Percentiles rank a stretch among this genome's conserved stretches.
phyloP scores from a whole-genome alignment of 2,329 filamentous ascomycete species.

The Graphilbum fragrans region DNA sequence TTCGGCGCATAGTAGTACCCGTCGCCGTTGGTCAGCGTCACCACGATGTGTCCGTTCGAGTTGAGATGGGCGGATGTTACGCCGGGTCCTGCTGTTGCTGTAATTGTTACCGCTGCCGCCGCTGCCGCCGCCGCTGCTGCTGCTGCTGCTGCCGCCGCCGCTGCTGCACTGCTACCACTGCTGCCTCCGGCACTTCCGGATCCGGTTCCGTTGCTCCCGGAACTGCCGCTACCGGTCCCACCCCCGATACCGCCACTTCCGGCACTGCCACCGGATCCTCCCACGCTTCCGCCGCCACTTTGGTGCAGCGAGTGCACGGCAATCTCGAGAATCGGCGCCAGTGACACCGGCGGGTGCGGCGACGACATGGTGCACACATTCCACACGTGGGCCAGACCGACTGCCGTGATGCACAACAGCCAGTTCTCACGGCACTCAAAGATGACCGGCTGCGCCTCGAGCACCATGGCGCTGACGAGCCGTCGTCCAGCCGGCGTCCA shows the following conservation, averaged over 20 bases:
- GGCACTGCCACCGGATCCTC: too few species aligned
- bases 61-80: conserved; percentile 89
- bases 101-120: too few species aligned
- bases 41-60: conserved; percentile 69
- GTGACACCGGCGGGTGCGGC: conserved; percentile 78
- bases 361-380: conserved; percentile 73
- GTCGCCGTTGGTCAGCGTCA: conserved; percentile 91
- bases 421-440: conserved; percentile 82
- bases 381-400: conserved; percentile 88
- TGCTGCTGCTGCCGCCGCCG: background rate
- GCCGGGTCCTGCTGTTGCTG: conserved; percentile 45
- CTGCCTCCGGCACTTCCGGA: too few species aligned
- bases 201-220: too few species aligned
- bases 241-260: too few species aligned
- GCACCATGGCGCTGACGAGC: conserved; percentile 68
- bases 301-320: conserved; percentile 65
- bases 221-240: too few species aligned
- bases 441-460: conserved; percentile 90
- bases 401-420: conserved; percentile 79
- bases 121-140: too few species aligned
- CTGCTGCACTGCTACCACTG: too few species aligned
- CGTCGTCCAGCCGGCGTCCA: conserved; percentile 90
- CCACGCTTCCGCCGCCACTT: too few species aligned
- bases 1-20: conserved; percentile 79
- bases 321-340: conserved; percentile 80